phyloP scores from a whole-genome alignment of 495 filamentous ascomycete genomes.

The Cairneyella variabilis region DNA sequence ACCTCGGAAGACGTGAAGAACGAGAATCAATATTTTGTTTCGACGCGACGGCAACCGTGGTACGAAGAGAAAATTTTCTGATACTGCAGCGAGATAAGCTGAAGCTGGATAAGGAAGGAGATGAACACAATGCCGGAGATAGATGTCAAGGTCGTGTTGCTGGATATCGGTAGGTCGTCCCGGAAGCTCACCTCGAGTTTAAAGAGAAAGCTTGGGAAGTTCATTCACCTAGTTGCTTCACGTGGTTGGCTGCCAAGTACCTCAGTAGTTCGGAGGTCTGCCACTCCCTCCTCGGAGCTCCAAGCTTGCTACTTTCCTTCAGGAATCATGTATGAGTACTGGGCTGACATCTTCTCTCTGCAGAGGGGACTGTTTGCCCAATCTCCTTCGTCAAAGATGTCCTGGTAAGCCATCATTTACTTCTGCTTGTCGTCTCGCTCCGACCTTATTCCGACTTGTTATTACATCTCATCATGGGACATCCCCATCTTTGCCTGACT shows the following conservation, averaged over 20 bases:
- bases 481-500: neutral
- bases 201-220: no score
- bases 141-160: constrained; percentile 26
- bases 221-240: no score
- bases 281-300: no score
- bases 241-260: no score
- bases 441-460: neutral
- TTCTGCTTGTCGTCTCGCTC: neutral
- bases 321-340: no score
- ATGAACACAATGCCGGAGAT: neutral
- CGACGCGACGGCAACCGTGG: neutral
- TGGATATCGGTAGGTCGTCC: constrained; percentile 35
- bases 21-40: constrained; percentile 3
- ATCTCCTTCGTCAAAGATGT: constrained; percentile 71
- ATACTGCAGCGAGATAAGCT: neutral
- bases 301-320: no score
- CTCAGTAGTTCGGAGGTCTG: no score
- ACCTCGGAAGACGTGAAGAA: constrained; percentile 16
- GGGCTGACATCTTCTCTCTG: no score
- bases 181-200: neutral
- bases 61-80: neutral
- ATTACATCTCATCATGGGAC: neutral
- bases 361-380: constrained; percentile 69
- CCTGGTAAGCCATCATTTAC: constrained; percentile 47
- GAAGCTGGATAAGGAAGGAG: neutral